Percentiles rank a stretch among this genome's conserved stretches.
phyloP scores from a whole-genome alignment of 1,284 basidiomycete species.

The Ustilago sp. region DNA sequence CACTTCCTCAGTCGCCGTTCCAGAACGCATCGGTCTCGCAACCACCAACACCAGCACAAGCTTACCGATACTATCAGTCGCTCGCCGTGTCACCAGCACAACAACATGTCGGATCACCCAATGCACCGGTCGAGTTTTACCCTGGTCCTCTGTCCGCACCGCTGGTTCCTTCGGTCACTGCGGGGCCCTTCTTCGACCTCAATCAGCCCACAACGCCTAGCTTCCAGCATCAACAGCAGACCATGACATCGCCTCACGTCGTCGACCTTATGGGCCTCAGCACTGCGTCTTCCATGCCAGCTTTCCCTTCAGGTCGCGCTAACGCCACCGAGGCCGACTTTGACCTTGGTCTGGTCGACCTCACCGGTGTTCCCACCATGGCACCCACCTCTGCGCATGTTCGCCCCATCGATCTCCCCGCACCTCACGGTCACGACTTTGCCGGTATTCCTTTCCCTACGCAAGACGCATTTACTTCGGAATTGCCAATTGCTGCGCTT shows the following conservation, averaged over 20 bases:
- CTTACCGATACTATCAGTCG: slow-evolving; percentile 32
- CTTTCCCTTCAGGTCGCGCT: slow-evolving; percentile 20
- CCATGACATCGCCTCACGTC: slow-evolving; percentile 28
- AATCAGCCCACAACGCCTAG: slow-evolving; percentile 9
- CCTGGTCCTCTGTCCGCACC: slow-evolving; percentile 24
- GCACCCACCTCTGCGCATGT: slow-evolving; percentile 55
- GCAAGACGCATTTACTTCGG: slow-evolving; percentile 31
- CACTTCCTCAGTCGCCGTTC: slow-evolving; percentile 13
- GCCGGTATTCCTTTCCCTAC: slow-evolving; percentile 50
- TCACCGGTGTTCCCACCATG: slow-evolving; percentile 21
- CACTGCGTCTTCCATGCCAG: slow-evolving; percentile 12
- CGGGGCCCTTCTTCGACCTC: slow-evolving; percentile 15
- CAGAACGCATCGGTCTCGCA: slow-evolving; percentile 44
- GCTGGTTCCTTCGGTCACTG: slow-evolving; percentile 14
- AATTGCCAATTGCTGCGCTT: slow-evolving; percentile 27
- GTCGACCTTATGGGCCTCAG: slow-evolving; percentile 37
- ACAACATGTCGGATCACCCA: neutral
- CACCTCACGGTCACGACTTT: slow-evolving; percentile 51
- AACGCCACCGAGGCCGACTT: slow-evolving; percentile 43
- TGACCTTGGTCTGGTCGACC: slow-evolving; percentile 28
- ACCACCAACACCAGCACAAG: slow-evolving; percentile 37
- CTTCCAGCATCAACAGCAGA: slow-evolving; percentile 7
- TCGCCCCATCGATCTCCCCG: slow-evolving; percentile 44
- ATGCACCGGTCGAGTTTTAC: slow-evolving; percentile 17
- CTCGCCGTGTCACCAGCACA: slow-evolving; percentile 17